These are phyloP conservation scores for Daedaleopsis sinensis DNA, from an alignment of 768 basidiomycete genomes.

Conservation along the genomic window DNA sequence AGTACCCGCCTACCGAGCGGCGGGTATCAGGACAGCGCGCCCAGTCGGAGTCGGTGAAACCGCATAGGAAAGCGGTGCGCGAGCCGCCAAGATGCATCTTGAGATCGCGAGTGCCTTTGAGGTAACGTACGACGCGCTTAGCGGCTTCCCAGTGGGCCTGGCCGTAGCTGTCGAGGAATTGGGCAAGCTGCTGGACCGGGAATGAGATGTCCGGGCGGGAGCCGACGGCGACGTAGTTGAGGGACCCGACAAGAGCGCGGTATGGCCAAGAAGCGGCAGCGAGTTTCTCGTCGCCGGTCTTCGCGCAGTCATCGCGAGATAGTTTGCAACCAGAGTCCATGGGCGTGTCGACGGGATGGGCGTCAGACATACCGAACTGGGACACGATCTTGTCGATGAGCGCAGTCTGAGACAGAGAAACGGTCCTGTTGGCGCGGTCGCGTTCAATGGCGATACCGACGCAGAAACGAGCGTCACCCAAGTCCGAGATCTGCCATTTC, in stretches of 20 bases:
- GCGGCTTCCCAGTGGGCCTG: conserved; percentile 26
- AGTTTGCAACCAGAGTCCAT: conserved; percentile 17
- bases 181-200: conserved; percentile 21
- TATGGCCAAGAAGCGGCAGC: conserved; percentile 27
- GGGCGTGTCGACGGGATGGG: conserved; percentile 19
- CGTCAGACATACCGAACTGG: conserved; percentile 16
- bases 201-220: conserved; percentile 23
- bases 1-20: conserved; percentile 31
- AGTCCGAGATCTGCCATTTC: conserved; percentile 38
- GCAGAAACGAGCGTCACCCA: conserved; percentile 33
- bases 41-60: conserved; percentile 31
- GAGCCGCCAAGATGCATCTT: conserved; percentile 18
- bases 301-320: background rate
- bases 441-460: conserved; percentile 42
- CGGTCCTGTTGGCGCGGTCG: conserved; percentile 21
- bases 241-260: conserved; percentile 26
- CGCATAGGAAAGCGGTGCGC: conserved; percentile 2
- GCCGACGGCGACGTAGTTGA: conserved; percentile 31
- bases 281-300: background rate
- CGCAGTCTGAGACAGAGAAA: conserved; percentile 23
- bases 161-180: conserved; percentile 19
- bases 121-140: conserved; percentile 30
- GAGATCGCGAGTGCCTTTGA: conserved; percentile 22
- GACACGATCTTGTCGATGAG: conserved; percentile 21
- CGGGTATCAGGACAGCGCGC: conserved; percentile 25